Conservation (phyloP, 371 early-diverging fungal genomes). For the Mucor plumbeus region DNA sequence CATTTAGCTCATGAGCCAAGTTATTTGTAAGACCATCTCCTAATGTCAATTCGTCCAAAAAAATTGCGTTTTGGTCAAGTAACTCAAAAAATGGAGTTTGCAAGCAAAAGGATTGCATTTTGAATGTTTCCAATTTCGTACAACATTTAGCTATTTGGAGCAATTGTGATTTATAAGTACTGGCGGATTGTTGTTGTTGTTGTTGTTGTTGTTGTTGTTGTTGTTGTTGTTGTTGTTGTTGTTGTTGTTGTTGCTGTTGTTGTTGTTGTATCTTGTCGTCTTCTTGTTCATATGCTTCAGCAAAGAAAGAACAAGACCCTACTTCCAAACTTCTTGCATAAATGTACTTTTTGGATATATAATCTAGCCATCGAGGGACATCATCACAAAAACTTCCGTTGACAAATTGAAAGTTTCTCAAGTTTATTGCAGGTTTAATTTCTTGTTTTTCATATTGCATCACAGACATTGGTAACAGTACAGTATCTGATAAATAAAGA, state of each 20-base stretch:
- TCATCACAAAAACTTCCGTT: constrained; percentile 6
- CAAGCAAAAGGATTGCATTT: not conserved
- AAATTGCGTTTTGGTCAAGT: not conserved
- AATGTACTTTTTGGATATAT: constrained; percentile 8
- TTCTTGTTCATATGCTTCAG: not conserved
- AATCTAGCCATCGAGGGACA: not conserved
- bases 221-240: no score
- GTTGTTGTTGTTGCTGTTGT: no score
- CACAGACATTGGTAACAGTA: not conserved
- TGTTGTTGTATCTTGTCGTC: not conserved
- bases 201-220: no score
- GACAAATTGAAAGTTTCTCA: not conserved
- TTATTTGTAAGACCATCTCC: constrained; percentile 6
- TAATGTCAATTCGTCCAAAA: not conserved
- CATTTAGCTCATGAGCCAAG: not conserved
- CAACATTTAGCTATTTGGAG: not conserved
- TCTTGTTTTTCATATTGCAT: not conserved
- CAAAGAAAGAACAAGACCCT: constrained; percentile 1
- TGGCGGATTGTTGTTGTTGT: no score
- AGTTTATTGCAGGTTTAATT: not conserved
- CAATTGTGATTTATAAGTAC: not conserved
- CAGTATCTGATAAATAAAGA: not conserved
- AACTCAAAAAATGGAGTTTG: not conserved
- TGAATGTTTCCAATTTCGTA: not conserved
- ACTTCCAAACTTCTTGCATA: not conserved